Evolutionary conservation across 2,329 filamentous ascomycete genomes (phyloP).

Genomic region (Diaporthe citriasiana): DNA sequence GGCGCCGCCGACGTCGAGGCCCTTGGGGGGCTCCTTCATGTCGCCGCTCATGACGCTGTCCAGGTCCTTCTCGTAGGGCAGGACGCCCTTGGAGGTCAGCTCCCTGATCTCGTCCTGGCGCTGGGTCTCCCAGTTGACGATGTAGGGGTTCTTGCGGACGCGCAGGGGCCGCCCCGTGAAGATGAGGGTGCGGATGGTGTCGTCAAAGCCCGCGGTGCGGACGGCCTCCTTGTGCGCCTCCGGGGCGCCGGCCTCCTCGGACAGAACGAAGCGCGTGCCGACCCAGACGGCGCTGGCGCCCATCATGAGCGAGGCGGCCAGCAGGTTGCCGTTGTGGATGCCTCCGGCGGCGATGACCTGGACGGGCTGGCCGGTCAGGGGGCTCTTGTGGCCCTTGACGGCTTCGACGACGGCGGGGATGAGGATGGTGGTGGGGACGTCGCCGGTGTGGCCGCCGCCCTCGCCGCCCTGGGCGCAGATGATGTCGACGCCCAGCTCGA

Average conservation of each 20-base stretch:
- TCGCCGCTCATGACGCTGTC: conserved; percentile 81
- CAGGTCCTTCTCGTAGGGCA: conserved; percentile 94
- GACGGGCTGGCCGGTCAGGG: conserved; percentile 87
- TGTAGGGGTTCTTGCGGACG: conserved; percentile 94
- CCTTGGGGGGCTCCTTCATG: conserved; percentile 74
- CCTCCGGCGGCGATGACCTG: conserved; percentile 95
- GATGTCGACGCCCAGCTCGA: conserved; percentile 92
- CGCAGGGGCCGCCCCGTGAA: conserved; percentile 97
- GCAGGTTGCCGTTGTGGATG: conserved; percentile 90
- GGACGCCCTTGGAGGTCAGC: conserved; percentile 87
- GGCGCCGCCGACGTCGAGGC: conserved; percentile 75
- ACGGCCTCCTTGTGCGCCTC: conserved; percentile 97
- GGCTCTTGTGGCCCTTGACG: conserved; percentile 84
- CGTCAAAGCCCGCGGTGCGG: conserved; percentile 90
- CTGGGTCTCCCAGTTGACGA: conserved; percentile 96
- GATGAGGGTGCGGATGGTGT: conserved; percentile 97
- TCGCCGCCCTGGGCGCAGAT: conserved; percentile 99
- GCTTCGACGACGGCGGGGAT: conserved; percentile 93
- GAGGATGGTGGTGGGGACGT: conserved; percentile 91
- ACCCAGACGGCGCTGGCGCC: conserved; percentile 96
- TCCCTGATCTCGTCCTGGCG: conserved; percentile 91
- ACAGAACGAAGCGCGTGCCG: conserved; percentile 94
- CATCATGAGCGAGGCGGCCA: conserved; percentile 92
- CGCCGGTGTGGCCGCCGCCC: conserved; percentile 95
- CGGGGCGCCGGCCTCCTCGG: conserved; percentile 93